A percentile compares a stretch with the other conserved stretches of the same genome.
Evolutionary conservation across 1,139 yeast species (phyloP).

Genomic region (Kazachstania sp.): DNA sequence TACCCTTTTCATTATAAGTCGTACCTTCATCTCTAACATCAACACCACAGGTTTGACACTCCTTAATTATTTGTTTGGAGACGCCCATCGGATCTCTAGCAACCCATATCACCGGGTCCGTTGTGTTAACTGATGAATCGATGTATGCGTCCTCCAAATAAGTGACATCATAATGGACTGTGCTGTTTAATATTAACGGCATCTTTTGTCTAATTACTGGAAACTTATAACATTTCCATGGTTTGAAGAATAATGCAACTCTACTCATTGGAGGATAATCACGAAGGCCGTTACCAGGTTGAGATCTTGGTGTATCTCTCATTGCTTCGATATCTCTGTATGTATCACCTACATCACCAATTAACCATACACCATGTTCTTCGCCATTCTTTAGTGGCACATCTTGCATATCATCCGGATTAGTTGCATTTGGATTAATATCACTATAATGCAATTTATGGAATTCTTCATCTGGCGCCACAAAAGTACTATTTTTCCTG

Average conservation of each 20-base stretch:
- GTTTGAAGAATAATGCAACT: slow-evolving; percentile 31
- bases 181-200: slow-evolving; percentile 33
- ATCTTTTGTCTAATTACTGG: slow-evolving; percentile 28
- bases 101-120: slow-evolving; percentile 62
- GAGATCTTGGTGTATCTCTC: slow-evolving; percentile 13
- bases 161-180: slow-evolving; percentile 31
- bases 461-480: slow-evolving; percentile 22
- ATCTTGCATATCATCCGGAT: background rate
- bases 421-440: slow-evolving; percentile 6
- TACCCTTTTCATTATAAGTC: slow-evolving; percentile 47
- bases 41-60: slow-evolving; percentile 45
- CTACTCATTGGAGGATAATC: slow-evolving; percentile 16
- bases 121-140: slow-evolving; percentile 54
- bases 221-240: slow-evolving; percentile 31
- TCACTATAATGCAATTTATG: slow-evolving; percentile 21
- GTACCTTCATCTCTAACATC: slow-evolving; percentile 54
- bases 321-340: slow-evolving; percentile 22
- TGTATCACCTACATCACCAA: slow-evolving; percentile 23
- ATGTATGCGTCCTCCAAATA: slow-evolving; percentile 45
- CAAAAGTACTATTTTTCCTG: slow-evolving; percentile 15
- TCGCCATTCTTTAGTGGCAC: background rate
- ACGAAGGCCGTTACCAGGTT: slow-evolving; percentile 18
- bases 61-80: slow-evolving; percentile 49
- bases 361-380: slow-evolving; percentile 1
- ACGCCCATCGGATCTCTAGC: slow-evolving; percentile 64